A percentile compares a stretch with the other conserved stretches of the same genome.
These are phyloP conservation scores for Ogataea saltuana DNA, from an alignment of 805 yeast species.

Conservation along the genomic window DNA sequence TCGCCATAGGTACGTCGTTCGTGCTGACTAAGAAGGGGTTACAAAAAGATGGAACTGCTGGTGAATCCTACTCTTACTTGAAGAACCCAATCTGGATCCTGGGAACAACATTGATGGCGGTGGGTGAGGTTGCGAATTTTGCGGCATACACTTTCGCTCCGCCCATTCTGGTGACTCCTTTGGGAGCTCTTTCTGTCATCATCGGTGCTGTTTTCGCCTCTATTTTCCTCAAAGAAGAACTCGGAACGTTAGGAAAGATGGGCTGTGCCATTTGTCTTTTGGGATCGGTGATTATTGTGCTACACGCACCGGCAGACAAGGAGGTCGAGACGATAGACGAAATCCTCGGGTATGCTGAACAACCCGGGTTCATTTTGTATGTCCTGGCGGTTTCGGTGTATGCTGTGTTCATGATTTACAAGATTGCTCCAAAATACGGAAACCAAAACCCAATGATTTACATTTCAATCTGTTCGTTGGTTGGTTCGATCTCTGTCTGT, in stretches of 20 bases:
- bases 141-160: constrained; percentile 97
- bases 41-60: constrained; percentile 61
- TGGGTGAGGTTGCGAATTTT: constrained; percentile 89
- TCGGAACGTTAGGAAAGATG: constrained; percentile 85
- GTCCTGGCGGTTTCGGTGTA: constrained; percentile 62
- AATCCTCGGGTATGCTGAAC: constrained; percentile 74
- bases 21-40: constrained; percentile 88
- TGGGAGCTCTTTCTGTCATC: constrained; percentile 87
- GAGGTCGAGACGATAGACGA: constrained; percentile 88
- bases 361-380: constrained; percentile 74
- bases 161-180: constrained; percentile 86
- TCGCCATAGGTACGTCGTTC: constrained; percentile 89
- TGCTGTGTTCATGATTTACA: constrained; percentile 76
- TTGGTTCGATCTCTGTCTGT: constrained; percentile 90
- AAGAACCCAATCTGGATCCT: constrained; percentile 93
- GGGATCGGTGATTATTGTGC: constrained; percentile 83
- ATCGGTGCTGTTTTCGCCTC: constrained; percentile 92
- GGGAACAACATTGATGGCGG: constrained; percentile 86
- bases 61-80: constrained; percentile 76
- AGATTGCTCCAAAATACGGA: constrained; percentile 80
- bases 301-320: constrained; percentile 94
- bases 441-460: constrained; percentile 82
- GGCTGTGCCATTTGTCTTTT: constrained; percentile 90
- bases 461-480: constrained; percentile 85
- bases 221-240: constrained; percentile 77